Evolutionary conservation across 768 basidiomycete genomes (phyloP).

Genomic region (Botryobasidium botryosum): DNA sequence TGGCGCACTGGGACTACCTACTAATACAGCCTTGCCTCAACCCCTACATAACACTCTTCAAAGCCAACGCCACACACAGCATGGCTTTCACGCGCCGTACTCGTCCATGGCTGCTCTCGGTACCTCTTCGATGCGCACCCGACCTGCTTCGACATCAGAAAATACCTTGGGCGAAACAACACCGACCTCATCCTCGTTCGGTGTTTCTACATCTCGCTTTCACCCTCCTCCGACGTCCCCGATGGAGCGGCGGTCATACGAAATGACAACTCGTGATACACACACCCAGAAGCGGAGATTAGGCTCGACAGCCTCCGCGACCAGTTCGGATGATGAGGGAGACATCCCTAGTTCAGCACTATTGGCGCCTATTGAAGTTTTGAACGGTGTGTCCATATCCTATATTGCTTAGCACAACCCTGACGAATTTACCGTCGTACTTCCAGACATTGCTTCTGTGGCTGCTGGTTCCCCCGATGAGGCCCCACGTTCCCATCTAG

Average conservation of each 20-base stretch:
- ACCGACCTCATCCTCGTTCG: too few relatives aligned
- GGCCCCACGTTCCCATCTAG: neutral
- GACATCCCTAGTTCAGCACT: conserved; percentile 13
- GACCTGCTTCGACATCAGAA: too few relatives aligned
- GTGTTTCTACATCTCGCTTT: neutral
- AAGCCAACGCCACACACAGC: neutral
- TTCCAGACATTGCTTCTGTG: conserved; percentile 8
- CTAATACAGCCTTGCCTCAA: neutral
- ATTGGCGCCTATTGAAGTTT: conserved; percentile 12
- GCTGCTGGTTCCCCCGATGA: conserved; percentile 4
- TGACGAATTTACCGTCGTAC: neutral
- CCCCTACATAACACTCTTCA: neutral
- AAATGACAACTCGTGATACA: neutral
- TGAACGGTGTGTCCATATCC: conserved; percentile 11
- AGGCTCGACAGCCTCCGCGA: conserved; percentile 2
- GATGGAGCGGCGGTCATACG: neutral
- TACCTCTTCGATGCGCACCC: too few relatives aligned
- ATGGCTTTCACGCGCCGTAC: neutral
- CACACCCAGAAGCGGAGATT: neutral
- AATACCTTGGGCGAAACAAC: too few relatives aligned
- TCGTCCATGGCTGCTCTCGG: too few relatives aligned
- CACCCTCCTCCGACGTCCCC: neutral
- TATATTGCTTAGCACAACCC: neutral
- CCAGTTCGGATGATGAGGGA: conserved; percentile 13
- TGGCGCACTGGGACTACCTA: neutral